Evolutionary conservation across 495 filamentous ascomycete species (phyloP).

Genomic region (Penicillium egyptiacum): DNA sequence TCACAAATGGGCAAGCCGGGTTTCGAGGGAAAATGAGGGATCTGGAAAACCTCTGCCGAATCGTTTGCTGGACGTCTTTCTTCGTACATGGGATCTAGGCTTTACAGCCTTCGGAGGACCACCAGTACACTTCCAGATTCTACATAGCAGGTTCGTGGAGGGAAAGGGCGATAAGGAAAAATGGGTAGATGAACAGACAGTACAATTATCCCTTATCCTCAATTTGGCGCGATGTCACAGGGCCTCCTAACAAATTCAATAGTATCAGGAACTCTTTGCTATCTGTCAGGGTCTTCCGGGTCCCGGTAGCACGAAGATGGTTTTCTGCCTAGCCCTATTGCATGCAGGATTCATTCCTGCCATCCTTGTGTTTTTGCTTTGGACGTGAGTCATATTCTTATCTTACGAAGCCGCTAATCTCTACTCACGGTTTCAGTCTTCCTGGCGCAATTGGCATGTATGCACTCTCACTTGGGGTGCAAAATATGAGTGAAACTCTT

Average conservation of each 20-base stretch:
- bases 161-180: constrained; percentile 43
- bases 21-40: not conserved
- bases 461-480: not conserved
- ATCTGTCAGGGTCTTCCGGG: not conserved
- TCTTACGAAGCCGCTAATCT: not conserved
- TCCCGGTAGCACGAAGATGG: not conserved
- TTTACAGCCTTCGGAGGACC: constrained; percentile 73
- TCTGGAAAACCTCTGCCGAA: not conserved
- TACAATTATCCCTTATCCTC: constrained; percentile 20
- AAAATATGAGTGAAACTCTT: not conserved
- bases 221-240: not conserved
- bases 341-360: not conserved
- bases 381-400: not conserved
- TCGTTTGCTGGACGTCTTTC: constrained; percentile 36
- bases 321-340: not conserved
- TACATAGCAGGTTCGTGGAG: constrained; percentile 65
- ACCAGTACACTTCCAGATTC: constrained; percentile 70
- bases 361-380: not conserved
- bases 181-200: constrained; percentile 78
- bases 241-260: not conserved
- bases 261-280: not conserved
- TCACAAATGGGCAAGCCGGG: not conserved
- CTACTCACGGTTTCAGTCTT: not conserved
- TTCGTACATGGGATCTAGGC: constrained; percentile 63
- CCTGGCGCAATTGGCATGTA: not conserved